Evolutionary conservation across 2,329 filamentous ascomycete species (phyloP).

Genomic region (Botrytis fragariae): DNA sequence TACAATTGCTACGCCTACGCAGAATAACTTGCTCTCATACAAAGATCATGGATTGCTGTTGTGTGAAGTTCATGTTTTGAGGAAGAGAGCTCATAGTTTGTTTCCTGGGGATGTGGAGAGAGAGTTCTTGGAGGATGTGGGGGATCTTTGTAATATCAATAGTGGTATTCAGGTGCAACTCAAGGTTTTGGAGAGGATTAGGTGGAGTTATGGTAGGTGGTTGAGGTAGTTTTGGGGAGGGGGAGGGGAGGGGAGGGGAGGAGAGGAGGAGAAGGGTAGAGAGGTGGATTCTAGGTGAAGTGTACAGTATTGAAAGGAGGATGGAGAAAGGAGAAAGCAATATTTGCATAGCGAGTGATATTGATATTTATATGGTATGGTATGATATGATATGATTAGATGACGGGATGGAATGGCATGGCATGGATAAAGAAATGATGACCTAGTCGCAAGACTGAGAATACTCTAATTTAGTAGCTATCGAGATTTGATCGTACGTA

Average conservation of each 20-base stretch:
- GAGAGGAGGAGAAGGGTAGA: background rate
- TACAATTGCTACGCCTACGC: constrained; percentile 63
- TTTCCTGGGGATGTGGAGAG: constrained; percentile 73
- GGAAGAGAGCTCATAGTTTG: constrained; percentile 62
- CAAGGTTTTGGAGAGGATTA: constrained; percentile 75
- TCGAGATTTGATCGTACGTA: background rate
- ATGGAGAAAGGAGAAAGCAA: background rate
- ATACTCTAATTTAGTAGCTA: background rate
- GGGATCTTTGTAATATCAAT: constrained; percentile 77
- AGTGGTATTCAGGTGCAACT: constrained; percentile 76
- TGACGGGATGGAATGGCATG: background rate
- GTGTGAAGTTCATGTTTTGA: constrained; percentile 83
- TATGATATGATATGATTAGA: constrained; percentile 8
- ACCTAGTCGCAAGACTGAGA: constrained; percentile 4
- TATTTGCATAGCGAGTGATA: constrained; percentile 6
- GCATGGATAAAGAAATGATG: background rate
- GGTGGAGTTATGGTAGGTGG: constrained; percentile 88
- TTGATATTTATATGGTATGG: background rate
- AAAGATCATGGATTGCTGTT: constrained; percentile 89
- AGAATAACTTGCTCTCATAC: constrained; percentile 77
- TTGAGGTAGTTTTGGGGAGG: constrained; percentile 39
- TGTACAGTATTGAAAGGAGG: constrained; percentile 5
- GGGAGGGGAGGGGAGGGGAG: background rate
- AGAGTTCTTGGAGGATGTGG: constrained; percentile 86
- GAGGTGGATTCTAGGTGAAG: background rate